These are phyloP conservation scores for Solanum boliviense DNA, from an alignment of 257 asterid genomes.

Conservation along the genomic window DNA sequence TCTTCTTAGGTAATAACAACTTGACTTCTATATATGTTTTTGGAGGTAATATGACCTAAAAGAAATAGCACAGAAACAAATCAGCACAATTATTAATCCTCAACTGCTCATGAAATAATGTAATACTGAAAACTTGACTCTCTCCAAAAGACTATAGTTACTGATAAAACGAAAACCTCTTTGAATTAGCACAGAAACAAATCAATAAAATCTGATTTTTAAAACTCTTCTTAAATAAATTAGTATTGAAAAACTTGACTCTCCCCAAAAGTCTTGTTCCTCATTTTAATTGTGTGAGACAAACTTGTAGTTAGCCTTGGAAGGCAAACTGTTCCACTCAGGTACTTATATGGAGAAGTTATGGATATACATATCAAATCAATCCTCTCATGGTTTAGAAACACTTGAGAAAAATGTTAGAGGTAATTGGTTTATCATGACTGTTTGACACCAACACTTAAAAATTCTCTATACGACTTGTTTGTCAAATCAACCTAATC, in stretches of 20 bases:
- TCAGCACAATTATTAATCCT: background rate
- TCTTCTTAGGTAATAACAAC: background rate
- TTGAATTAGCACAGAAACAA: background rate
- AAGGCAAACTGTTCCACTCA: background rate
- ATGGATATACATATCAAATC: background rate
- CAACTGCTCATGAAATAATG: background rate
- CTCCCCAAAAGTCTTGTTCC: background rate
- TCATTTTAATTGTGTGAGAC: background rate
- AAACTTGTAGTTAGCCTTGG: background rate
- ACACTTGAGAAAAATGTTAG: background rate
- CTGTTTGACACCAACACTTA: background rate
- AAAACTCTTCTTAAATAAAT: background rate
- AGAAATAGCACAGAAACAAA: background rate
- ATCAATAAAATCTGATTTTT: background rate
- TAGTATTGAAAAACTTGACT: background rate
- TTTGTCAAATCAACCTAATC: background rate
- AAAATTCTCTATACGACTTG: background rate
- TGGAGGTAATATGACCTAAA: background rate
- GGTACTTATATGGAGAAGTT: background rate
- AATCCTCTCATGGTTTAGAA: background rate
- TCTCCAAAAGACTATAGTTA: background rate
- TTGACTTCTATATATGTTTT: background rate
- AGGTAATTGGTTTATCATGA: background rate
- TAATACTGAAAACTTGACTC: background rate
- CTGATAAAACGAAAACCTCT: background rate